phyloP scores from a whole-genome alignment of 305 asterid species.

The Plantago lanceolata region DNA sequence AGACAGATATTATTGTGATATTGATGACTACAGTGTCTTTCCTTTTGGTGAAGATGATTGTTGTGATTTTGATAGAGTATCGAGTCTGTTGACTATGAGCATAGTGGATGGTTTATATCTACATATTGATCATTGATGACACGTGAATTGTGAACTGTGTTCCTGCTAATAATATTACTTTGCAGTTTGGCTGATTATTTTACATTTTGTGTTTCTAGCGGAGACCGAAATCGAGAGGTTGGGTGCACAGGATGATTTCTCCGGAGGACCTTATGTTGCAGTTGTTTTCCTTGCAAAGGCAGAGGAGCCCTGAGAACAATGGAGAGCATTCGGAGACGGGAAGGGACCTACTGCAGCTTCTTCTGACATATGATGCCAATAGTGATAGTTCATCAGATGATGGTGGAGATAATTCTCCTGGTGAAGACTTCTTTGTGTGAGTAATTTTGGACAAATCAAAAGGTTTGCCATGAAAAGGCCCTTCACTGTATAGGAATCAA shows the following conservation, averaged over 20 bases:
- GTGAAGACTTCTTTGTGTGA: conserved; percentile 34
- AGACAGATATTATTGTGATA: conserved; percentile 15
- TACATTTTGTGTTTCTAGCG: conserved; percentile 51
- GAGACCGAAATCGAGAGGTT: conserved; percentile 38
- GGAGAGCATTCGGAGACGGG: conserved; percentile 36
- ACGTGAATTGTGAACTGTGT: neutral
- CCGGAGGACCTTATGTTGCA: conserved; percentile 53
- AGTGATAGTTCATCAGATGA: conserved; percentile 41
- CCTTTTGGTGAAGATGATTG: neutral
- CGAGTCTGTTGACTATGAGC: conserved; percentile 1
- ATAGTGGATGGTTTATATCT: conserved; percentile 11
- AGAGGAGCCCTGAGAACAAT: conserved; percentile 32
- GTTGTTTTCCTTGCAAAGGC: conserved; percentile 41
- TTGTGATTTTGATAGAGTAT: conserved; percentile 21
- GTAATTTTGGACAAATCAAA: conserved; percentile 6
- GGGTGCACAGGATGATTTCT: conserved; percentile 48
- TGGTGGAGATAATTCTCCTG: conserved; percentile 29
- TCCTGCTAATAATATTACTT: neutral
- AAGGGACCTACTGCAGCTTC: conserved; percentile 41
- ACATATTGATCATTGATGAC: neutral
- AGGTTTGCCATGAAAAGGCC: neutral
- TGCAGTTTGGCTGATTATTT: conserved; percentile 34
- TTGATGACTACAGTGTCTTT: conserved; percentile 16
- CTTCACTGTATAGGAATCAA: conserved; percentile 26
- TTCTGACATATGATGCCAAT: conserved; percentile 38